Evolutionary conservation across 2,329 filamentous ascomycete genomes (phyloP), one percentile per base, ranked within the genome.

Genomic region (Dothideomycetidae sp.): DNA sequence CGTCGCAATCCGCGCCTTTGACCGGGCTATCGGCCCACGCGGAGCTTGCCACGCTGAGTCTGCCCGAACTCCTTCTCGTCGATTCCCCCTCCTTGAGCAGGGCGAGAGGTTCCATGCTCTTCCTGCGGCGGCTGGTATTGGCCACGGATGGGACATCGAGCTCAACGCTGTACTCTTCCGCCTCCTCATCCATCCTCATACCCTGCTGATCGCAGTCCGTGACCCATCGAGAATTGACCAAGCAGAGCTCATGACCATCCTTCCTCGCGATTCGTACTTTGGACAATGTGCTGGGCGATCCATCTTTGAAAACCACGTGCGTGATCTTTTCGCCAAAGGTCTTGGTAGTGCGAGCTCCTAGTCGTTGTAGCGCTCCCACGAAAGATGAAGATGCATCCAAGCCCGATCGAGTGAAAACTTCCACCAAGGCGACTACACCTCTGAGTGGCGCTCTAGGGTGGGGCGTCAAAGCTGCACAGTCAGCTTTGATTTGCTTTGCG

Each of bases 221-320:
- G 3, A 58, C 50, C 55, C 55, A 58, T 11, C 55, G 53, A 18
- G 51, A 54, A 44, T 57, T 57, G 42, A 58, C 54, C 37, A 54
- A 54, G 41, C 50, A 47, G n/a, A 58, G 46, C 17, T 45, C 36
- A 9, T 43, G 41, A 11, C 49, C 53, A 10, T 52, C 49, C 34
- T 53, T 52, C 44, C 56, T 55, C 44, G 52, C 50, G 2, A 52
- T 21, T 2, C 51, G 47, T 5, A 58, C 48, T 14, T 48, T 47
- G 33, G 55, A 51, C 9, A 58, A 44, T 2, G 52, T 53, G 3
- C 49, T 50, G 1, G 54, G 54, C 12, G 53, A 53, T 5, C 55
- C 55, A 31, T 58, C 54, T 36, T 58, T 58, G 53, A 53, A 58
- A 29, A 58, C 46, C 9, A 58, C 50, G 29, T 58, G 55, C 3